Conservation (phyloP, 1,284 basidiomycete species). For the Hortiboletus rubellus region DNA sequence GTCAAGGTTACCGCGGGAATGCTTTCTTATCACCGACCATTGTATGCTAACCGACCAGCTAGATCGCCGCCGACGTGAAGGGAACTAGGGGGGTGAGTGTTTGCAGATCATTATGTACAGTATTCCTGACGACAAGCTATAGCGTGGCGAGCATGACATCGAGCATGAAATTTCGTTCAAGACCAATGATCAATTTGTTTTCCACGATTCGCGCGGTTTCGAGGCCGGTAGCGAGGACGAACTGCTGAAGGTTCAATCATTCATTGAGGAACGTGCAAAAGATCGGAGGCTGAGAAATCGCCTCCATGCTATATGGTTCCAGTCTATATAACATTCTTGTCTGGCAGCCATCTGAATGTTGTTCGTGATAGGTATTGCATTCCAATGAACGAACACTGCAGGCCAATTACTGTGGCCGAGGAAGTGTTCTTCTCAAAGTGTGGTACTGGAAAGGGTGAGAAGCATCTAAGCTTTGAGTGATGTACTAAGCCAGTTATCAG, state of each 20-base stretch:
- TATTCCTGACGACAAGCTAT: not conserved
- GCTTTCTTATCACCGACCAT: not conserved
- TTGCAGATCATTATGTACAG: no score
- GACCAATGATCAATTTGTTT: conserved; percentile 22
- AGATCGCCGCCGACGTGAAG: not conserved
- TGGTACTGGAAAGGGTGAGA: not conserved
- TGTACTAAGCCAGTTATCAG: not conserved
- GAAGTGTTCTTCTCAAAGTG: no score
- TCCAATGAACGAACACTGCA: conserved; percentile 2
- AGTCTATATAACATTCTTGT: no score
- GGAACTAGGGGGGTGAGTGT: not conserved
- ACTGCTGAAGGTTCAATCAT: not conserved
- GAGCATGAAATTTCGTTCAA: conserved; percentile 32
- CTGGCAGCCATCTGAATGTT: not conserved
- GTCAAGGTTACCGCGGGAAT: not conserved
- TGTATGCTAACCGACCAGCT: not conserved
- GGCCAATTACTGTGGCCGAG: no score
- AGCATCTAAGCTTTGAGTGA: no score
- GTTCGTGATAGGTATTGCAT: conserved; percentile 18
- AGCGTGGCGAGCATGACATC: conserved; percentile 37
- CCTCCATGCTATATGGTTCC: conserved; percentile 33
- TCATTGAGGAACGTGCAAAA: conserved; percentile 16
- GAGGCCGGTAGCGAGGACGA: conserved; percentile 26
- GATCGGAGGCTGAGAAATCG: conserved; percentile 4
- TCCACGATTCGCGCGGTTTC: conserved; percentile 35